Base-by-base conservation (phyloP, 2,329 filamentous ascomycete species). In the Bimuria novae-zelandiae region DNA sequence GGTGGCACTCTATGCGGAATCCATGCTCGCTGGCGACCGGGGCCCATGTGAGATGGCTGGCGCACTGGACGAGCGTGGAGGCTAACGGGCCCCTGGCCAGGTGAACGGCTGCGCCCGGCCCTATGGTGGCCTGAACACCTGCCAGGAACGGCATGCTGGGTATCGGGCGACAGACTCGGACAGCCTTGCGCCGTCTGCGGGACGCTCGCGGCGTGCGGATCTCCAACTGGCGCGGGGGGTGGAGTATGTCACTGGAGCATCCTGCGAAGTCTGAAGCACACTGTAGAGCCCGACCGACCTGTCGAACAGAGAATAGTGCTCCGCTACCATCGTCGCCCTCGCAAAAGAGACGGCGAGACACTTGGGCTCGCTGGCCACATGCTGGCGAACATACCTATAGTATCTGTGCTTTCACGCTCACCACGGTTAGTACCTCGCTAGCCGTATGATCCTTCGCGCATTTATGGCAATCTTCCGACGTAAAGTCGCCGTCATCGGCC, bases 101-200 rank as follows among this genome's bases (percentile, higher is more conserved):
- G 61, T 53, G 54, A 55, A 67, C 64, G 68, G 67, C 65, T 66
- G 62, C 57, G 66, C 63, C 68, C 68, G 68, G 68, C 59, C 70
- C 64, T 68, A 63, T 68, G 58, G 62, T 61, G 61, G 60, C 61
- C 51, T 54, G 51, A 37, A 40, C 40, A 37, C 42, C 49, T 50
- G 55, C 64, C 68, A 67, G 69, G 68, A 68, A 71, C 69, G 55
- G 57, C 54, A 54, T 59, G 58, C 64, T 66, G 68, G 68, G 67
- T 61, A 25, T 39, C 33, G 44, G n/a, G 43, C n/a, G 32, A 46
- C 7, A 36, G 43, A 46, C 32, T 46, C 33, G 33, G 30, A 3
- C n/a, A 42, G 48, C 37, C 29, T 36, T 43, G 29, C 39, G 48
- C 48, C 48, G 48, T 35, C 39, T n/a, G n/a, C n/a, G n/a, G n/a